Conservation (phyloP, 805 yeast genomes). For the Ogataea populi-albae region DNA sequence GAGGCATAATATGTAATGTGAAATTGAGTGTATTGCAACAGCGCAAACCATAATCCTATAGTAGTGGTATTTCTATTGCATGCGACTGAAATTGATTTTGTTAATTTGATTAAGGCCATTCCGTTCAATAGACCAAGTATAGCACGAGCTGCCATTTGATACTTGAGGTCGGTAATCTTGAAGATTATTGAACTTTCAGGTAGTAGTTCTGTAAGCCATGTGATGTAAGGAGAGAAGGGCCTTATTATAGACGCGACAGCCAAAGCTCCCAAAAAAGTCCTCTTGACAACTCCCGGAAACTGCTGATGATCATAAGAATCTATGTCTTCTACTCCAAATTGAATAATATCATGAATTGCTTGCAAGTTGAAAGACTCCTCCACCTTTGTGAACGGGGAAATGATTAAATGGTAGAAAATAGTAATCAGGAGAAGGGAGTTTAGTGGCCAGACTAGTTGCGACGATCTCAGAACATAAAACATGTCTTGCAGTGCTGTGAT, state of each 20-base stretch:
- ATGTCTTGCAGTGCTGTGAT: no score
- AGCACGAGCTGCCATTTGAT: conserved; percentile 56
- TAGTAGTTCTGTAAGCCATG: neutral
- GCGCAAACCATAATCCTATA: conserved; percentile 55
- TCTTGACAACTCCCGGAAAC: conserved; percentile 88
- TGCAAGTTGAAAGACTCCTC: conserved; percentile 92
- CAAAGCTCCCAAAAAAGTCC: conserved; percentile 76
- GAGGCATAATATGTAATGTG: conserved; percentile 79
- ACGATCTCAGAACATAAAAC: no score
- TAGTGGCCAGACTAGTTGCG: no score
- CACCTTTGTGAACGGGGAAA: conserved; percentile 85
- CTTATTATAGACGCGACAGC: conserved; percentile 46
- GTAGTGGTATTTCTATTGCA: conserved; percentile 21
- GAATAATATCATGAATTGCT: conserved; percentile 78
- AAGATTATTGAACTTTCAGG: conserved; percentile 5
- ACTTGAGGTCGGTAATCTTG: conserved; percentile 40
- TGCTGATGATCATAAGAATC: conserved; percentile 63
- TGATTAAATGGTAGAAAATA: conserved; percentile 46
- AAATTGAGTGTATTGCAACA: conserved; percentile 66
- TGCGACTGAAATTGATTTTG: conserved; percentile 35
- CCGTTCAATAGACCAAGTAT: conserved; percentile 64
- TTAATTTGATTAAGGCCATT: conserved; percentile 47
- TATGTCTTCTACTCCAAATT: conserved; percentile 52
- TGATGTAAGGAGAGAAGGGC: conserved; percentile 26
- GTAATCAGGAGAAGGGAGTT: conserved; percentile 37